Percentiles rank a stretch among this genome's conserved stretches.
Evolutionary conservation across 768 basidiomycete genomes (phyloP).

Genomic region (Butyriboletus loyo): DNA sequence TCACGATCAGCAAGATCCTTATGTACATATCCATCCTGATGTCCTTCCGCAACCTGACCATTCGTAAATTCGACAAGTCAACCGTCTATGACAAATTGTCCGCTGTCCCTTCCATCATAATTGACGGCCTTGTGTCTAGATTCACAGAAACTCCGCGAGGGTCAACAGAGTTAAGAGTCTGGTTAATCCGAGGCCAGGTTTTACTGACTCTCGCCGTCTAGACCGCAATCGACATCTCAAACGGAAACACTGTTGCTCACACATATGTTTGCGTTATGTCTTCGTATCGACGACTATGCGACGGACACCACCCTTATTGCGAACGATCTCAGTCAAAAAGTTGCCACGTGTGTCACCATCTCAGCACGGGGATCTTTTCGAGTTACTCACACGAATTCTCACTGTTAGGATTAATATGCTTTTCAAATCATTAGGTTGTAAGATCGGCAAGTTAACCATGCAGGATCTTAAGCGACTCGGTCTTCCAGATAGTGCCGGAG

Average conservation of each 20-base stretch:
- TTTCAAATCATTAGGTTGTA: conserved; percentile 82
- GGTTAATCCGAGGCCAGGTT: too few relatives aligned
- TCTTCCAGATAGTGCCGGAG: conserved; percentile 58
- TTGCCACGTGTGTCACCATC: conserved; percentile 52
- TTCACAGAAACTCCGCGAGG: conserved; percentile 78
- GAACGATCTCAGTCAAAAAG: conserved; percentile 65
- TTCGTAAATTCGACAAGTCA: conserved; percentile 45
- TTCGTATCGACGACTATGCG: conserved; percentile 75
- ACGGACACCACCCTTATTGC: conserved; percentile 68
- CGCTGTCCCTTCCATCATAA: conserved; percentile 55
- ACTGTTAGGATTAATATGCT: conserved; percentile 54
- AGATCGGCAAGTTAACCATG: conserved; percentile 51
- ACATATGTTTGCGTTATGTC: conserved; percentile 77
- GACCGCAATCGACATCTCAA: conserved; percentile 56
- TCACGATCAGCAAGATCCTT: conserved; percentile 57
- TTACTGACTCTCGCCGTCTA: conserved; percentile 22
- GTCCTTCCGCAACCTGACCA: conserved; percentile 52
- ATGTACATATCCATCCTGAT: conserved; percentile 84
- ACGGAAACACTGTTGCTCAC: conserved; percentile 71
- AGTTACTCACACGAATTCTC: not conserved
- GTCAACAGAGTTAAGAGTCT: conserved; percentile 52
- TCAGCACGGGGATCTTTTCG: not conserved
- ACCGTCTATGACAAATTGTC: conserved; percentile 55
- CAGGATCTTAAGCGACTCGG: conserved; percentile 70
- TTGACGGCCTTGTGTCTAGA: conserved; percentile 71